phyloP scores from a whole-genome alignment of 2,329 filamentous ascomycete species.

The Fusarium camptoceras region DNA sequence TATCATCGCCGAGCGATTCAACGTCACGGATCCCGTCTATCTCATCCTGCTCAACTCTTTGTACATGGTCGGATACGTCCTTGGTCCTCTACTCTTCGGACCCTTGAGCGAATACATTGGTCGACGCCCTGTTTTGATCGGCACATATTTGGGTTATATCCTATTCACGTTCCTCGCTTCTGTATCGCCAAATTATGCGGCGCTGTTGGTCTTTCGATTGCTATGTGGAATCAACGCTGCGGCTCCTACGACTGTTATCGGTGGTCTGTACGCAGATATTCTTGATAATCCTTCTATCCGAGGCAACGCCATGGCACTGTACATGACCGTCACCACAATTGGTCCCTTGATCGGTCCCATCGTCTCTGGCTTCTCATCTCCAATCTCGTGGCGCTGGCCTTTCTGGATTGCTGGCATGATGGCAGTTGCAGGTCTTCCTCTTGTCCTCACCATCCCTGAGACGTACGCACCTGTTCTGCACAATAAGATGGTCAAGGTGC shows the following conservation, averaged over 20 bases:
- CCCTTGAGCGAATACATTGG: conserved; percentile 53
- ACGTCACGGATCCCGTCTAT: conserved; percentile 42
- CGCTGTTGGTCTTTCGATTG: conserved; percentile 57
- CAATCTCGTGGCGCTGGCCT: conserved; percentile 56
- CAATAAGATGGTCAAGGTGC: conserved; percentile 59
- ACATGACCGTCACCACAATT: conserved; percentile 51
- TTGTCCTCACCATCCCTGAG: conserved; percentile 56
- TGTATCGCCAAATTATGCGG: conserved; percentile 57
- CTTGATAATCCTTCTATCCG: conserved; percentile 49
- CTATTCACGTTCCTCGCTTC: conserved; percentile 53
- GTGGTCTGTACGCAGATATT: conserved; percentile 51
- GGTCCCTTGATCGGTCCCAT: conserved; percentile 61
- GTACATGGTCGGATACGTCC: conserved; percentile 53
- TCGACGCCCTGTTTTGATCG: conserved; percentile 50
- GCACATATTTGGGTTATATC: conserved; percentile 51
- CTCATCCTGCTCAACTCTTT: conserved; percentile 53
- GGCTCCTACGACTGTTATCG: conserved; percentile 51
- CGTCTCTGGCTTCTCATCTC: conserved; percentile 62
- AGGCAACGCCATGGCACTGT: conserved; percentile 51
- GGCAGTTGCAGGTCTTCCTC: conserved; percentile 45
- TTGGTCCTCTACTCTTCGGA: conserved; percentile 51
- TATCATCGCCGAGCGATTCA: conserved; percentile 48
- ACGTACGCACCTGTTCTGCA: conserved; percentile 65
- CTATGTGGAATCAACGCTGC: conserved; percentile 51
- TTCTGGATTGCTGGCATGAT: conserved; percentile 55